Conservation (phyloP, 345 rosid genomes). For the Linum trigynum region DNA sequence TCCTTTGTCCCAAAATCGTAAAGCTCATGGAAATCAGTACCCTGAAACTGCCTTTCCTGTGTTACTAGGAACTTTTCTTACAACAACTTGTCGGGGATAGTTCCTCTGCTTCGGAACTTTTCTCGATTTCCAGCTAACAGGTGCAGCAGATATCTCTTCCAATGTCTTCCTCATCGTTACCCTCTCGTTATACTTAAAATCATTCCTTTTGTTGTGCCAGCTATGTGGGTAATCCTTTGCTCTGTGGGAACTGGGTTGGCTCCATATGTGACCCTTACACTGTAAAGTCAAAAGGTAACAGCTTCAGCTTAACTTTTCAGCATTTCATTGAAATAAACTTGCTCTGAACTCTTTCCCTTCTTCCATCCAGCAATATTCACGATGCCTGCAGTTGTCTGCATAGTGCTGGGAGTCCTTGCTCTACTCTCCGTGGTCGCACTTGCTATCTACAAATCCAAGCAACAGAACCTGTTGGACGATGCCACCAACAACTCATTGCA, state of each 20-base stretch:
- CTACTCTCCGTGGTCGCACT: conserved; percentile 40
- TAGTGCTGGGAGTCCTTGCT: conserved; percentile 43
- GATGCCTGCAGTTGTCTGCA: conserved; percentile 50
- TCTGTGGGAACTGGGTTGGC: conserved; percentile 81
- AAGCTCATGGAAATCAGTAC: background rate
- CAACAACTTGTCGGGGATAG: conserved; percentile 73
- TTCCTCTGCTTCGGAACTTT: conserved; percentile 57
- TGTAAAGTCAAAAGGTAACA: conserved; percentile 47
- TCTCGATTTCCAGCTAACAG: conserved; percentile 57
- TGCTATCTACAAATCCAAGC: conserved; percentile 53
- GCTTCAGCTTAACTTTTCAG: background rate
- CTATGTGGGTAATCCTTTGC: conserved; percentile 65
- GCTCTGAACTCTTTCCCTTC: background rate
- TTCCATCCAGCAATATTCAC: conserved; percentile 35
- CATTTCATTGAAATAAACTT: too few species aligned
- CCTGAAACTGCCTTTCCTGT: background rate
- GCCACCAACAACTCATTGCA: conserved; percentile 27
- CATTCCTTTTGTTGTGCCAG: conserved; percentile 23
- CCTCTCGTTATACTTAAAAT: background rate
- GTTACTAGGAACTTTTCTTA: conserved; percentile 61
- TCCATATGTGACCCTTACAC: conserved; percentile 52
- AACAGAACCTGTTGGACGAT: conserved; percentile 24
- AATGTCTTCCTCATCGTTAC: background rate
- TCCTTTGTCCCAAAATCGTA: background rate
- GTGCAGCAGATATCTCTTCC: conserved; percentile 17